These are phyloP conservation scores for Ceratonia siliqua DNA, from an alignment of 306 rosid genomes.

Conservation along the genomic window DNA sequence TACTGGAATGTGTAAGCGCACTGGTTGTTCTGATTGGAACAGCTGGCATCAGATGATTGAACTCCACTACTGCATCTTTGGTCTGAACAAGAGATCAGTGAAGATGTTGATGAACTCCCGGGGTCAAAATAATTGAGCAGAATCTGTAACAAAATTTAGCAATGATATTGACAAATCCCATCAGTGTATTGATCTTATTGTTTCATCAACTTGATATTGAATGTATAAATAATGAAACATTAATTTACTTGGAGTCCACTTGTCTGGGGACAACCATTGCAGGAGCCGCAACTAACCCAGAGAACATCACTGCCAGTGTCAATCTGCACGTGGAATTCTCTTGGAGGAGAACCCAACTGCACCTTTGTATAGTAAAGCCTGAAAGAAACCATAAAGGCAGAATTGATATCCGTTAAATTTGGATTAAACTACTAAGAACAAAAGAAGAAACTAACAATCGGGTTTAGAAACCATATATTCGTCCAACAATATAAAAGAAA, in stretches of 20 bases:
- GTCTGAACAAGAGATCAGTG: slow-evolving; percentile 74
- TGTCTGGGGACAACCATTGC: slow-evolving; percentile 87
- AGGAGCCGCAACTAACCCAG: slow-evolving; percentile 86
- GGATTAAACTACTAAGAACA: neutral
- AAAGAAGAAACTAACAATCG: neutral
- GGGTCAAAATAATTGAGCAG: slow-evolving; percentile 72
- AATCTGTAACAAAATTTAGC: slow-evolving; percentile 55
- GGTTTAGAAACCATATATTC: slow-evolving; percentile 10
- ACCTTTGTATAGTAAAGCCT: slow-evolving; percentile 88
- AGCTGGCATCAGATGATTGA: slow-evolving; percentile 71
- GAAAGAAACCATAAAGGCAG: slow-evolving; percentile 15
- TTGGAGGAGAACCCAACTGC: slow-evolving; percentile 89
- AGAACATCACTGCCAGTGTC: slow-evolving; percentile 98
- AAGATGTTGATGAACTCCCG: slow-evolving; percentile 70
- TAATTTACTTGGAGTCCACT: slow-evolving; percentile 80
- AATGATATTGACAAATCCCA: slow-evolving; percentile 10
- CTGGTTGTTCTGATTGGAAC: slow-evolving; percentile 73
- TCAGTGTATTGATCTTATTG: neutral
- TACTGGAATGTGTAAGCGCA: slow-evolving; percentile 85
- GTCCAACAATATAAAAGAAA: neutral
- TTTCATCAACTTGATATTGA: slow-evolving; percentile 23
- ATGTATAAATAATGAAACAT: slow-evolving; percentile 17
- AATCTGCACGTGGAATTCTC: slow-evolving; percentile 85
- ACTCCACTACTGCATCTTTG: slow-evolving; percentile 66
- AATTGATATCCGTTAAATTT: neutral